Base-by-base conservation (phyloP, 331 rosid species). In the Dryas integrifolia region DNA sequence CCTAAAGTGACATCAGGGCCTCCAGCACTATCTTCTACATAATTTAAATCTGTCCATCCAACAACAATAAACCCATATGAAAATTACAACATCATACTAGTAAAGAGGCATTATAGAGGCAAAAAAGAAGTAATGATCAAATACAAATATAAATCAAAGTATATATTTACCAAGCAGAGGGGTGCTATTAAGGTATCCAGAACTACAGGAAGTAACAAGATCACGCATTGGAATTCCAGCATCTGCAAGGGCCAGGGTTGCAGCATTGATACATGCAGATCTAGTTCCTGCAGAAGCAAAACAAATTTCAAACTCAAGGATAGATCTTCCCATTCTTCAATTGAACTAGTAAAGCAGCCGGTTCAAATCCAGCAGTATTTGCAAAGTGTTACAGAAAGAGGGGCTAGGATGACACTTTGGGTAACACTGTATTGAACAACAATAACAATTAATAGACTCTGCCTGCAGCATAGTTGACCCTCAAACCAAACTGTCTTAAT, bases 201-300 rank as follows among this genome's bases (percentile, higher is more conserved):
- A 83, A 81, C 95, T 89, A 64, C 97, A 93, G 39, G 97, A 93
- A 76, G 97, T 91, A 69, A 86, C 98, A 78, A 93, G 88, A 79
- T 93, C 97, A 8, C 86, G 83, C 98, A 93, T 91, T 40, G 98
- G 97, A 72, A 93, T 90, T 76, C 98, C 96, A 72, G 97, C 97
- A 77, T 91, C 96, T 6, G 96, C 94, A 75, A 93, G 97, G 60
- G 98, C 98, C 82, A 93, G 77, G 64, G 92, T 93, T 67, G 97
- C 97, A 82, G 97, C 98, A 81, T 93, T 91, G 69, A 93, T 88
- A 68, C 98, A 93, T 43, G 98, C 97, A 78, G 95, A 91, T 82
- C 98, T 82, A 62, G 97, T 91, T 76, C 98, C 97, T 93, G 80
- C 59, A 6, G 64, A 56, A 24, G 9, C 0, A 55, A 65, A 50